Percentiles rank a stretch among this genome's conserved stretches.
These are phyloP conservation scores for Plectosphaerella plurivora DNA, from an alignment of 2,329 filamentous ascomycete genomes.

Conservation along the genomic window DNA sequence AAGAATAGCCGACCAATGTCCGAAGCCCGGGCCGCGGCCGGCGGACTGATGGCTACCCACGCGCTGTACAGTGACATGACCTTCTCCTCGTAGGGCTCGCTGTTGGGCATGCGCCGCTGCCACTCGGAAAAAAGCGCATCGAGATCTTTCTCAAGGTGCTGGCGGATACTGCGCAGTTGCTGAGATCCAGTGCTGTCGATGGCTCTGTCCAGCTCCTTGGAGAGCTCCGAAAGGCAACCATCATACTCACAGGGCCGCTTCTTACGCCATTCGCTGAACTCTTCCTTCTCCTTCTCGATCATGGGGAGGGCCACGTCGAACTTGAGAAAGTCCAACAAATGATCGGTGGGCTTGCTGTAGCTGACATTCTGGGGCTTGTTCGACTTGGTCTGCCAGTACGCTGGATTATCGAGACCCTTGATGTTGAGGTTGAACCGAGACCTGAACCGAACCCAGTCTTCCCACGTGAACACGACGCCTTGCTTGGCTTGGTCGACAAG, in stretches of 20 bases:
- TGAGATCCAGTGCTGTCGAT: no score
- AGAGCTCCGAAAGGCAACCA: constrained; percentile 26
- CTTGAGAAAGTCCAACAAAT: constrained; percentile 57
- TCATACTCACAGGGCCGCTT: constrained; percentile 22
- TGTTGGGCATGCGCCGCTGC: constrained; percentile 13
- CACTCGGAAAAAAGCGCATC: constrained; percentile 23
- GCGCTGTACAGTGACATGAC: constrained; percentile 30
- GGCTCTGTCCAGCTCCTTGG: constrained; percentile 24
- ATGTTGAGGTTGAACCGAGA: constrained; percentile 15
- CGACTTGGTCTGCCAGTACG: constrained; percentile 35
- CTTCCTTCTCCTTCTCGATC: constrained; percentile 29
- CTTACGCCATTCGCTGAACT: constrained; percentile 12
- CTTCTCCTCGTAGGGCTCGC: constrained; percentile 17
- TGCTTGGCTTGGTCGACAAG: constrained; percentile 57
- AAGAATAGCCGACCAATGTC: background rate
- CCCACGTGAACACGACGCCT: constrained; percentile 41
- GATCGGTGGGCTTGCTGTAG: constrained; percentile 29
- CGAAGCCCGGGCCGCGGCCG: constrained; percentile 9
- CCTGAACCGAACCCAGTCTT: constrained; percentile 34
- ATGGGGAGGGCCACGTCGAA: constrained; percentile 44
- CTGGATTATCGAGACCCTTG: constrained; percentile 25
- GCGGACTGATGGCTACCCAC: constrained; percentile 38
- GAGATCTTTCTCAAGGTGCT: constrained; percentile 27
- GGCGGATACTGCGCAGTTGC: no score
- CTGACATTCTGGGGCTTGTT: constrained; percentile 13